phyloP scores from a whole-genome alignment of 345 rosid species.

The Laguncularia racemosa region DNA sequence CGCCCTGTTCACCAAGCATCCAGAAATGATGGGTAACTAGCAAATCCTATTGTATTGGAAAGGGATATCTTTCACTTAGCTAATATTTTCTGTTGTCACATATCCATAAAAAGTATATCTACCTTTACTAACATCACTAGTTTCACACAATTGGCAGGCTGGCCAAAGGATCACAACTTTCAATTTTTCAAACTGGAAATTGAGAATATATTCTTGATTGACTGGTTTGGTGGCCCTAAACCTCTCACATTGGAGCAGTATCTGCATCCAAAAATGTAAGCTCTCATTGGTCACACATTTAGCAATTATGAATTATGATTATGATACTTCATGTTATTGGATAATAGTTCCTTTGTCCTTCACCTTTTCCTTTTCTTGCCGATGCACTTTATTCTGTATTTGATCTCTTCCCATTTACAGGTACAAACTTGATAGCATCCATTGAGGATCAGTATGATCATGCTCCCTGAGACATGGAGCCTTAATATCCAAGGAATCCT shows the following conservation, averaged over 20 bases:
- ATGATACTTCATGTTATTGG: too few species aligned
- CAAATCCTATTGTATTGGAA: background rate
- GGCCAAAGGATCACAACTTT: constrained; percentile 79
- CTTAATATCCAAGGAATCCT: too few species aligned
- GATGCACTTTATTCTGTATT: too few species aligned
- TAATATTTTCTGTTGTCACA: background rate
- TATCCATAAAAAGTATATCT: background rate
- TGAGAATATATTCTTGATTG: constrained; percentile 64
- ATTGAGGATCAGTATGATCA: too few species aligned
- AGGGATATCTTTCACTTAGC: background rate
- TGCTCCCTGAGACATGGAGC: too few species aligned
- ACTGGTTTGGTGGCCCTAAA: constrained; percentile 94
- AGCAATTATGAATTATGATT: background rate
- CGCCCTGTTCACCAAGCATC: constrained; percentile 75
- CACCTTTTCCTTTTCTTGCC: too few species aligned
- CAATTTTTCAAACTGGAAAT: constrained; percentile 65
- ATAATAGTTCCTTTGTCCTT: too few species aligned
- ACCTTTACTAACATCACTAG: background rate
- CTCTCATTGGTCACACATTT: background rate
- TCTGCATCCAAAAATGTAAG: constrained; percentile 57
- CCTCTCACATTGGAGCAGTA: constrained; percentile 74
- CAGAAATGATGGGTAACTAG: constrained; percentile 74
- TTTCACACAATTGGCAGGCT: constrained; percentile 34
- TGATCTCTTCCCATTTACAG: too few species aligned
- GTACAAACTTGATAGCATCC: too few species aligned